A percentile compares a stretch with the other conserved stretches of the same genome.
Conservation (phyloP, 163 green algal genomes). For the Chlorella variabilis region DNA sequence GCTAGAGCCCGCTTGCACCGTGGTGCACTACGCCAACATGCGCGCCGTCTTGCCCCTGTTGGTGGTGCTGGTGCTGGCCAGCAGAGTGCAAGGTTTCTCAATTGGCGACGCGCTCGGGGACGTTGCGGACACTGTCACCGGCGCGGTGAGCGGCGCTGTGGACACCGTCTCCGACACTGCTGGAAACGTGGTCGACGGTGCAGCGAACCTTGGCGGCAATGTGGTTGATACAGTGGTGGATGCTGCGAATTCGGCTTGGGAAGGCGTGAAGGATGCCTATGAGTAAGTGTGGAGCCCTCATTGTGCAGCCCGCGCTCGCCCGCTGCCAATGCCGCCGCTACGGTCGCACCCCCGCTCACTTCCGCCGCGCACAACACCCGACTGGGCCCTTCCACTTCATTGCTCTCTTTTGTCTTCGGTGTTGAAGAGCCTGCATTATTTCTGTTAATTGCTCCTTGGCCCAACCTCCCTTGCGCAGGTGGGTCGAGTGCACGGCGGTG, state of each 20-base stretch:
- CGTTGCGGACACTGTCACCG: not conserved
- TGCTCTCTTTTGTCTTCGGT: too few species aligned
- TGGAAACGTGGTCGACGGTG: too few species aligned
- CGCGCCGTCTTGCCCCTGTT: not conserved
- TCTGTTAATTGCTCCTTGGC: too few species aligned
- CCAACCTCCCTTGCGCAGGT: not conserved
- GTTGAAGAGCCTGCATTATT: too few species aligned
- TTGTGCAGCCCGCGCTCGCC: too few species aligned
- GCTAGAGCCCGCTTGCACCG: too few species aligned
- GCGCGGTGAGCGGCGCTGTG: not conserved
- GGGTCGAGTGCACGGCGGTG: not conserved
- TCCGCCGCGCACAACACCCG: not conserved
- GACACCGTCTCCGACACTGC: not conserved
- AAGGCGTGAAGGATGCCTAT: not conserved
- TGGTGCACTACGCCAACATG: too few species aligned
- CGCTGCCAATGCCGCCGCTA: too few species aligned
- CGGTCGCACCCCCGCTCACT: not conserved
- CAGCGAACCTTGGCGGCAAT: too few species aligned
- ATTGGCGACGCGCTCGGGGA: not conserved
- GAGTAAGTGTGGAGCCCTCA: not conserved
- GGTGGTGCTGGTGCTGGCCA: not conserved
- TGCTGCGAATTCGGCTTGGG: not conserved
- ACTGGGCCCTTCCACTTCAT: not conserved
- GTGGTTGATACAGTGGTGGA: not conserved
- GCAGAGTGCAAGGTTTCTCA: not conserved